These are phyloP conservation scores for Ascochyta viciae-villosae DNA, from an alignment of 2,329 filamentous ascomycete species.

Conservation along the genomic window DNA sequence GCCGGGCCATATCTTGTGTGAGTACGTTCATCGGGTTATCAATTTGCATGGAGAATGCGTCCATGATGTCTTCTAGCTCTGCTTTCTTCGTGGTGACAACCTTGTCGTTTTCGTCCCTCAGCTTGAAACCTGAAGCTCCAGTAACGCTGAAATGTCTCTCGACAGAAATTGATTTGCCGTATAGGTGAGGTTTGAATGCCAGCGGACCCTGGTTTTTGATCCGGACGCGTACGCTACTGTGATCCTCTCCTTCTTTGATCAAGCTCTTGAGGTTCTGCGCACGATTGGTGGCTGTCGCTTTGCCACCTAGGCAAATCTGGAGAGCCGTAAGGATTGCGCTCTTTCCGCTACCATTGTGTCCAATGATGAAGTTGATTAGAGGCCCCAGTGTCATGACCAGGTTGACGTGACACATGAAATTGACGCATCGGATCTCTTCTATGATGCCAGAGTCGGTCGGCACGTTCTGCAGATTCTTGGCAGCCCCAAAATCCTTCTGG, in stretches of 20 bases:
- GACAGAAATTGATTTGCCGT: slow-evolving; percentile 85
- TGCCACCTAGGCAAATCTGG: slow-evolving; percentile 92
- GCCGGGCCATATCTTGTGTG: slow-evolving; percentile 91
- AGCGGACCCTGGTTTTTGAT: slow-evolving; percentile 90
- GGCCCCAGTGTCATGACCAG: slow-evolving; percentile 87
- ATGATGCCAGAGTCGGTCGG: slow-evolving; percentile 86
- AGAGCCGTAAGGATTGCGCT: slow-evolving; percentile 93
- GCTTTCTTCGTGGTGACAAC: slow-evolving; percentile 81
- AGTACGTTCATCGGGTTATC: slow-evolving; percentile 97
- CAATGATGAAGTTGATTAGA: slow-evolving; percentile 96
- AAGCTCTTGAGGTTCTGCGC: slow-evolving; percentile 88
- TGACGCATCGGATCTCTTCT: slow-evolving; percentile 83
- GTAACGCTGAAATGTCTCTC: slow-evolving; percentile 83
- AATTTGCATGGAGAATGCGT: slow-evolving; percentile 91
- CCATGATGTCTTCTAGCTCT: slow-evolving; percentile 90
- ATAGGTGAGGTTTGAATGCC: slow-evolving; percentile 82
- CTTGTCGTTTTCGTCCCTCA: slow-evolving; percentile 75
- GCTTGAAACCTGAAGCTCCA: slow-evolving; percentile 82
- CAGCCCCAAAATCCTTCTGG: slow-evolving; percentile 31
- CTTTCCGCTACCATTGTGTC: slow-evolving; percentile 97
- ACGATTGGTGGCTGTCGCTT: slow-evolving; percentile 90
- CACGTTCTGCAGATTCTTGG: slow-evolving; percentile 60
- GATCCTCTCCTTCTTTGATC: slow-evolving; percentile 85
- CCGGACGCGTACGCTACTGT: slow-evolving; percentile 75
- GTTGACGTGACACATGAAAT: slow-evolving; percentile 95